Conservation (phyloP, 2,329 filamentous ascomycete genomes). For the Tolypocladium inflatum region DNA sequence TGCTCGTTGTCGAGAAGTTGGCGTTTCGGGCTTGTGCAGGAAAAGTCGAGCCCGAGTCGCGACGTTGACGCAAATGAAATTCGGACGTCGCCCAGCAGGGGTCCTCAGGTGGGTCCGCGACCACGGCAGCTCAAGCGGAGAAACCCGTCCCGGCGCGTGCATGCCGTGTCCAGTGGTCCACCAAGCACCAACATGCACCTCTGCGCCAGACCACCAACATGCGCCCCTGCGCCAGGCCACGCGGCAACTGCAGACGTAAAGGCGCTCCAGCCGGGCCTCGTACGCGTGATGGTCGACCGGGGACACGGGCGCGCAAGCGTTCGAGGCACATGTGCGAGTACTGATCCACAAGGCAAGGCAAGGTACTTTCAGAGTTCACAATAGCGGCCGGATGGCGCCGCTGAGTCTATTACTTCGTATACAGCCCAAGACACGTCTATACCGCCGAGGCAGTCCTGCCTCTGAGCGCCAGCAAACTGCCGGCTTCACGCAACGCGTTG, state of each 20-base stretch:
- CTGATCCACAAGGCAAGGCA: too few species aligned
- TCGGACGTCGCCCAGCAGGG: not conserved
- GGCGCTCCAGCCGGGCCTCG: not conserved
- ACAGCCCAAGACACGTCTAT: not conserved
- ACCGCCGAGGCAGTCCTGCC: not conserved
- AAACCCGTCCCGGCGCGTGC: not conserved
- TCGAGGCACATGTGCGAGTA: not conserved
- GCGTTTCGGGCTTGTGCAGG: not conserved
- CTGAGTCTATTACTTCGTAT: not conserved
- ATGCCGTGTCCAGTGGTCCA: not conserved
- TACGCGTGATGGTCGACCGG: not conserved
- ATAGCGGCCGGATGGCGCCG: not conserved
- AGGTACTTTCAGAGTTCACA: not conserved
- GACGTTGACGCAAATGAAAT: not conserved
- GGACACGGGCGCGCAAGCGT: not conserved
- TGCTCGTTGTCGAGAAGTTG: constrained; percentile 1
- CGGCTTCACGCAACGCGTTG: not conserved
- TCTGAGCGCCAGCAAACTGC: not conserved
- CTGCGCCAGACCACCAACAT: too few species aligned
- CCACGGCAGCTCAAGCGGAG: not conserved
- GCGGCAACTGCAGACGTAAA: not conserved
- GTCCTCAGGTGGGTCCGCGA: not conserved
- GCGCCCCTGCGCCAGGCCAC: not conserved
- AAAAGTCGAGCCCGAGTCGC: not conserved
- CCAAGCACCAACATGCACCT: not conserved